Evolutionary conservation across 2,329 filamentous ascomycete genomes (phyloP).

Genomic region (Botrytis deweyae): DNA sequence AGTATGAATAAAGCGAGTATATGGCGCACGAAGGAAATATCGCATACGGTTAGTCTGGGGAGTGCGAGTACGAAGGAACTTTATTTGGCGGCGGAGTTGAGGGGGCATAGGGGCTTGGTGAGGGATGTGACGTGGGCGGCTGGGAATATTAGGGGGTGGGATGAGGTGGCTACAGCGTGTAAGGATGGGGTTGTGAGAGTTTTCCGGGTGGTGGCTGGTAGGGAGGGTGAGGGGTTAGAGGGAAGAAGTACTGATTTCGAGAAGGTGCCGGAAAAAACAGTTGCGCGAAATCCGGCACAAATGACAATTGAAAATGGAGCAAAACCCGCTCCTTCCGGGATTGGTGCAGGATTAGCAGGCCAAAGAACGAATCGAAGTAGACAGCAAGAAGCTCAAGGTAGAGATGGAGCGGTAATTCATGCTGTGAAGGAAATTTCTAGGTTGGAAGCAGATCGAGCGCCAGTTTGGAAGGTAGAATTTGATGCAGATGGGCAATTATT

Average conservation of each 20-base stretch:
- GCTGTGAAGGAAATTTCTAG: constrained; percentile 61
- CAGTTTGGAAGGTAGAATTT: constrained; percentile 75
- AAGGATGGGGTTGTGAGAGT: constrained; percentile 89
- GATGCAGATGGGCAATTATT: constrained; percentile 69
- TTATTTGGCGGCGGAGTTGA: constrained; percentile 77
- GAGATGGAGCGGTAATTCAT: constrained; percentile 66
- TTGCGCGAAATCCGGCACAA: constrained; percentile 31
- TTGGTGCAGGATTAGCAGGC: constrained; percentile 52
- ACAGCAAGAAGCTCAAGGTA: constrained; percentile 46
- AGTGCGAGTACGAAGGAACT: constrained; percentile 69
- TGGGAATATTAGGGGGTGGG: constrained; percentile 85
- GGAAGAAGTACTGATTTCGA: constrained; percentile 38
- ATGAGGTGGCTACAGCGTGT: constrained; percentile 86
- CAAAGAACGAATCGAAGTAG: constrained; percentile 46
- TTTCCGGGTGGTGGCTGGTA: constrained; percentile 70
- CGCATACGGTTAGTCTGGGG: constrained; percentile 51
- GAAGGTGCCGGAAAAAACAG: constrained; percentile 29
- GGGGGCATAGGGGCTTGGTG: constrained; percentile 72
- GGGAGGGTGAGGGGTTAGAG: constrained; percentile 40
- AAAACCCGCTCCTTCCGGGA: constrained; percentile 49
- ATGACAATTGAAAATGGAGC: constrained; percentile 29
- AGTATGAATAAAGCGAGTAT: constrained; percentile 81
- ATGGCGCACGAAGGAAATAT: constrained; percentile 69
- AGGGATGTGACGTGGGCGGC: constrained; percentile 91
- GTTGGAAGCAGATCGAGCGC: constrained; percentile 65